Evolutionary conservation across 2,329 filamentous ascomycete species (phyloP), one percentile per base, ranked within the genome.

Genomic region (Zalaria obscura): DNA sequence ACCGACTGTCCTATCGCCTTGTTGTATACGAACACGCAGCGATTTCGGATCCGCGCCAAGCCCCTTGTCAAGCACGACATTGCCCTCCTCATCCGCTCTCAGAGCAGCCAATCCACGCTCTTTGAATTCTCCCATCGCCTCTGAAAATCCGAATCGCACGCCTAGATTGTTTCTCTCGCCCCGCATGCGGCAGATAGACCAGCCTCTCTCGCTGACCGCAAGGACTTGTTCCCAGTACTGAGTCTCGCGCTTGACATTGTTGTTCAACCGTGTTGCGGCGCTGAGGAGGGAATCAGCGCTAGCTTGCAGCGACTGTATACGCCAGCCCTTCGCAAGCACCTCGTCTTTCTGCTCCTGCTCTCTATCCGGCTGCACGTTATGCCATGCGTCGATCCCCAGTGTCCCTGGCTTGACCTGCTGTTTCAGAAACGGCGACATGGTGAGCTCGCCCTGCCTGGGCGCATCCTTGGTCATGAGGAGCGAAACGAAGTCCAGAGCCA

Each of bases 151-250:
- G 61, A 89, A 95, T 48, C 83, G 78, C 31, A 96, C 89, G 18
- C 82, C 87, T 39, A 96, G 69, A 0, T 78, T 79, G 50, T 84
- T 76, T 39, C 71, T 70, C 50, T 89, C 79, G 5, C 78, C 69
- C 0, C 86, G 85, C 34, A 91, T 66, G 38, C 82, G 75, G 50
- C 81, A 89, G 11, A 96, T 67, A 18, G 83, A 80, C 89, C 91
- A 98, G 4, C 88, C 87, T 41, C 78, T 80, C 49, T 86, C 76
- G 48, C 81, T 86, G 36, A 96, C 78, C 6, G 78, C 75, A 37
- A 93, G 66, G 2, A 96, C 74, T 52, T 93, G 81, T 42, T 82
- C 74, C 91, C 91, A 98, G 60, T 93, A 98, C 51, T 73, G 80
- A 2, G 79, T 80, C 64, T 98, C 91, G 27, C 77, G 75, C 6